These are phyloP conservation scores for Hypocrella siamensis DNA, from an alignment of 2,329 filamentous ascomycete genomes.

Conservation along the genomic window DNA sequence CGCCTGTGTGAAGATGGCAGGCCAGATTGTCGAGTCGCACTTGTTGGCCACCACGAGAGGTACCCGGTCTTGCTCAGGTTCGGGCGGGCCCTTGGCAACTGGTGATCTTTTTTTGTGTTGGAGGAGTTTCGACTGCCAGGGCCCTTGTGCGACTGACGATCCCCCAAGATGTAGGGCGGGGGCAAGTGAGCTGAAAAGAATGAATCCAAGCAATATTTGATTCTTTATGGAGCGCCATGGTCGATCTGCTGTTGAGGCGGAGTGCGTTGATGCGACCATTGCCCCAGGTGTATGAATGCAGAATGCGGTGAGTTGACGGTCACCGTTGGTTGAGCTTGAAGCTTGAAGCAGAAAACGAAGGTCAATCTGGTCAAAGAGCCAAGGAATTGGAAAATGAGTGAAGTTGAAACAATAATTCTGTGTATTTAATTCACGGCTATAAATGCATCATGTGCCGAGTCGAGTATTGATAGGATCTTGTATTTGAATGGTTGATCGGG, in stretches of 20 bases:
- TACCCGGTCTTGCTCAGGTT: conserved; percentile 22
- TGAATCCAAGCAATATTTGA: conserved; percentile 7
- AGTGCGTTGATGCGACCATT: neutral
- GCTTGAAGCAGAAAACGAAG: too few relatives aligned
- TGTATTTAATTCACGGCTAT: too few relatives aligned
- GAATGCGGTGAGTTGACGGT: too few relatives aligned
- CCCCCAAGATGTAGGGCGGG: conserved; percentile 6
- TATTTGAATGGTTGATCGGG: too few relatives aligned
- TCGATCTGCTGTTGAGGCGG: neutral
- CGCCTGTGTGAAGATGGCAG: conserved; percentile 57
- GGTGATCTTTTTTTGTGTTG: conserved; percentile 9
- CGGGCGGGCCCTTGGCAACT: conserved; percentile 15
- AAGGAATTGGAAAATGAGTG: too few relatives aligned
- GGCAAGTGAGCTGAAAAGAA: conserved; percentile 9
- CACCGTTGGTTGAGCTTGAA: too few relatives aligned
- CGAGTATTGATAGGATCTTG: too few relatives aligned
- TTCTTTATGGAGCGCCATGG: conserved; percentile 7
- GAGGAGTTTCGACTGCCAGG: conserved; percentile 13
- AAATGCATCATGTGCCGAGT: too few relatives aligned
- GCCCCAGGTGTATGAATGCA: neutral
- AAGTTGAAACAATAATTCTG: too few relatives aligned
- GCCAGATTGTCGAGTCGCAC: conserved; percentile 59
- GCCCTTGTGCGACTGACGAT: conserved; percentile 5
- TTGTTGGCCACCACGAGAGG: conserved; percentile 57
- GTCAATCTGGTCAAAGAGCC: too few relatives aligned